Evolutionary conservation across 2,329 filamentous ascomycete genomes (phyloP).

Genomic region (Calonectria henricotiae): DNA sequence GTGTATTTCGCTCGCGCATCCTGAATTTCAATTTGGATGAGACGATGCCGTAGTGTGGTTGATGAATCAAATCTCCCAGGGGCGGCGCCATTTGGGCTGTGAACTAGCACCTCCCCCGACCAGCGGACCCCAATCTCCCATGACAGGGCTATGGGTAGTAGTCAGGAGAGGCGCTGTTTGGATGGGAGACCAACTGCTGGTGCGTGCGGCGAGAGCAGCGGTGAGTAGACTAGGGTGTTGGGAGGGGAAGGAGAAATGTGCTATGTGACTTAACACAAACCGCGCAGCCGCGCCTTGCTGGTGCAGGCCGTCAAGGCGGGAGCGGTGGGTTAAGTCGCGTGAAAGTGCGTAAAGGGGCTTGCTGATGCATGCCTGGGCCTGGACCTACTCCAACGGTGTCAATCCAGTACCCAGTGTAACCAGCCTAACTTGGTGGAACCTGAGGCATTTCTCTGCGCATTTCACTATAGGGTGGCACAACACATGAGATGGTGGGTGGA

Average conservation of each 20-base stretch:
- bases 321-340: constrained; percentile 36
- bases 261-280: constrained; percentile 43
- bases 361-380: constrained; percentile 37
- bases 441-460: constrained; percentile 58
- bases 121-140: constrained; percentile 50
- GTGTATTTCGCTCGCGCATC: constrained; percentile 42
- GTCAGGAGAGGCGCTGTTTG: constrained; percentile 36
- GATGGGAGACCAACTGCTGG: constrained; percentile 35
- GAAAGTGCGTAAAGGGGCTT: constrained; percentile 45
- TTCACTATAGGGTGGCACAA: constrained; percentile 37
- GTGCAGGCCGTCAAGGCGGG: constrained; percentile 45
- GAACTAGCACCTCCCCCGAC: constrained; percentile 41
- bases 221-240: constrained; percentile 44
- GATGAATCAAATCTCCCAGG: constrained; percentile 51
- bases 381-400: constrained; percentile 27
- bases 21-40: constrained; percentile 48
- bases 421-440: constrained; percentile 42
- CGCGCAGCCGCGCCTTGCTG: constrained; percentile 42
- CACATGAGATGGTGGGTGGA: constrained; percentile 1
- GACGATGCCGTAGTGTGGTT: constrained; percentile 40
- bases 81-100: constrained; percentile 48
- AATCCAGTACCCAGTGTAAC: constrained; percentile 39
- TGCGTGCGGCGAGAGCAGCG: constrained; percentile 49
- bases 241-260: constrained; percentile 25
- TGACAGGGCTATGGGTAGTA: constrained; percentile 43